Evolutionary conservation across 2,329 filamentous ascomycete species (phyloP).

Genomic region (Calonectria fujianensis): DNA sequence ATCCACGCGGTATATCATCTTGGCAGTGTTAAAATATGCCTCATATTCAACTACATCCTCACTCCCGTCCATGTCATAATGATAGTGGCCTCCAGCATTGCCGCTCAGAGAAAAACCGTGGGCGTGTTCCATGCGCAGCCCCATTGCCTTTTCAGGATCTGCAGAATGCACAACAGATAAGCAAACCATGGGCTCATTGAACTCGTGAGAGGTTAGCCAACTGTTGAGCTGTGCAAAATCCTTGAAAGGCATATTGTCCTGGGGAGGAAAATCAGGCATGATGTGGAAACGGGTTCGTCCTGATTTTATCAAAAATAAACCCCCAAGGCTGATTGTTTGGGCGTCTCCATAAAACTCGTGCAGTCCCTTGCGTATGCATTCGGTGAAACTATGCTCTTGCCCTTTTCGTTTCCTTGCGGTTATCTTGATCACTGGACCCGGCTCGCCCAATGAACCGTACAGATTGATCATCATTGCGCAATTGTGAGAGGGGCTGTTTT

Average conservation of each 20-base stretch:
- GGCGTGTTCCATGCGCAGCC: constrained; percentile 1
- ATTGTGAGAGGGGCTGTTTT: neutral
- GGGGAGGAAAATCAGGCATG: neutral
- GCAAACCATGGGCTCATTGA: neutral
- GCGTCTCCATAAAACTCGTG: neutral
- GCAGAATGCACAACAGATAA: constrained; percentile 7
- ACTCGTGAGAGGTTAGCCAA: neutral
- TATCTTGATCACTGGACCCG: constrained; percentile 1
- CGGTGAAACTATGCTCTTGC: neutral
- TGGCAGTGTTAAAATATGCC: constrained; percentile 4
- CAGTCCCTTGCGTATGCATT: neutral
- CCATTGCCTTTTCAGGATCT: neutral
- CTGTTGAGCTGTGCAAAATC: neutral
- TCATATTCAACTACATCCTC: neutral
- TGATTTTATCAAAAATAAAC: neutral
- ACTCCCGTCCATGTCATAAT: neutral
- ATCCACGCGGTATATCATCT: neutral
- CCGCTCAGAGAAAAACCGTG: neutral
- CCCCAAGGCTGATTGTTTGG: neutral
- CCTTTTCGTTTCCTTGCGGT: constrained; percentile 6
- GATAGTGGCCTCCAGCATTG: constrained; percentile 4
- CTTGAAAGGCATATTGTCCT: neutral
- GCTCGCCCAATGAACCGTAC: neutral
- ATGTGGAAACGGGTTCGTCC: neutral
- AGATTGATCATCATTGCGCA: neutral